A percentile compares a stretch with the other conserved stretches of the same genome.
These are phyloP conservation scores for Solanum pennellii DNA, from an alignment of 257 asterid genomes.

Conservation along the genomic window DNA sequence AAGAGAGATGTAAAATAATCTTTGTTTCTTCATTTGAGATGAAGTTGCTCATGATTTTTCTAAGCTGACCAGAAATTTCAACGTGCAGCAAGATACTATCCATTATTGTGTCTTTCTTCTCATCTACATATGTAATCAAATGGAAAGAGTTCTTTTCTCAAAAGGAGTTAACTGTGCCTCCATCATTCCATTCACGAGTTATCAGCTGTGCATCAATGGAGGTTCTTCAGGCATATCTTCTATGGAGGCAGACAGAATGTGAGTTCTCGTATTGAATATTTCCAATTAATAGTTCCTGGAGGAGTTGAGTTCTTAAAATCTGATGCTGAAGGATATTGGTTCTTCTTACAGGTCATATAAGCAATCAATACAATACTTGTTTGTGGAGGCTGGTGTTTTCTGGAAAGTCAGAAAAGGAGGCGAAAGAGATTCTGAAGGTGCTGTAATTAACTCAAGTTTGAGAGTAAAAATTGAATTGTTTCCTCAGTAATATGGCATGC, in stretches of 20 bases:
- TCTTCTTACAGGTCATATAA: slow-evolving; percentile 48
- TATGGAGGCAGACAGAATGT: slow-evolving; percentile 77
- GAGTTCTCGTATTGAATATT: slow-evolving; percentile 4
- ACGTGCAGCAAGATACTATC: slow-evolving; percentile 82
- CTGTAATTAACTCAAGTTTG: not conserved
- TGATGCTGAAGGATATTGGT: not conserved
- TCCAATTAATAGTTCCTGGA: not conserved
- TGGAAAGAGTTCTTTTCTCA: slow-evolving; percentile 58
- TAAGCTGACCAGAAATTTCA: slow-evolving; percentile 7
- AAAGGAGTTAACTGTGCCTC: slow-evolving; percentile 39
- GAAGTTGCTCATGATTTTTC: slow-evolving; percentile 1
- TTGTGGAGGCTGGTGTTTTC: slow-evolving; percentile 50
- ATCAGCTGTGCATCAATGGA: slow-evolving; percentile 65
- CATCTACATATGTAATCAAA: slow-evolving; percentile 55
- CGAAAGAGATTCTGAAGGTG: slow-evolving; percentile 52
- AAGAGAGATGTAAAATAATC: not conserved
- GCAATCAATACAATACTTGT: slow-evolving; percentile 62
- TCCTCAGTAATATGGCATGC: not conserved
- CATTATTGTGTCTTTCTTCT: slow-evolving; percentile 57
- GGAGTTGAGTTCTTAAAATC: not conserved
- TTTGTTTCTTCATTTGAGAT: not conserved
- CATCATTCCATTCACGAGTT: slow-evolving; percentile 60
- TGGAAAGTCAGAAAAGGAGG: slow-evolving; percentile 55
- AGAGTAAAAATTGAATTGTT: not conserved
- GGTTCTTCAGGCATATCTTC: slow-evolving; percentile 79